Evolutionary conservation across 1,284 basidiomycete genomes (phyloP).

Genomic region (Cryptococcus wingfieldii): DNA sequence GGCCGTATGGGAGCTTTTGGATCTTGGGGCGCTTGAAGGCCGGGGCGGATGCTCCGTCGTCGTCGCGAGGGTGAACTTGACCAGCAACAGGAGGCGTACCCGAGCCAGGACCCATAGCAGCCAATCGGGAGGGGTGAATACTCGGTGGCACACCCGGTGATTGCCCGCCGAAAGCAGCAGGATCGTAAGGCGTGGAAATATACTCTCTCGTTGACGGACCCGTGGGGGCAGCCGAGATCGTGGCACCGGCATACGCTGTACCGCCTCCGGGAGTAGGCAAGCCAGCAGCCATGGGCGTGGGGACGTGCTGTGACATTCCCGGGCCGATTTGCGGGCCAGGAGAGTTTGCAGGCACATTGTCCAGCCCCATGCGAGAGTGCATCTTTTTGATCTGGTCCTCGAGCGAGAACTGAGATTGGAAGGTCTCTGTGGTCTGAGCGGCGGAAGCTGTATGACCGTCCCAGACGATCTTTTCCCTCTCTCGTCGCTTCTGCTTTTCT

Average conservation of each 20-base stretch:
- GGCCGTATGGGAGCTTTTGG: conserved; percentile 72
- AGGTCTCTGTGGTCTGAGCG: conserved; percentile 79
- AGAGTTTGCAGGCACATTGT: conserved; percentile 10
- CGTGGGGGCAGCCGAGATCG: conserved; percentile 47
- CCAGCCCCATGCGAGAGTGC: conserved; percentile 63
- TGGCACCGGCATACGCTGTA: conserved; percentile 38
- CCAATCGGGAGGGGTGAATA: conserved; percentile 27
- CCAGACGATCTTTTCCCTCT: conserved; percentile 90
- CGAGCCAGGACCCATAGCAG: conserved; percentile 15
- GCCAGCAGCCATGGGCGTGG: conserved; percentile 31
- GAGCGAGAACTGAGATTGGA: conserved; percentile 81
- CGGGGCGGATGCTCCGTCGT: conserved; percentile 53
- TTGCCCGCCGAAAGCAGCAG: conserved; percentile 29
- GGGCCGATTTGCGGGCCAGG: conserved; percentile 27
- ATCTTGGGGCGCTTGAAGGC: conserved; percentile 71
- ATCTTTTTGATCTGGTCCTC: conserved; percentile 94
- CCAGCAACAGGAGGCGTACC: conserved; percentile 22
- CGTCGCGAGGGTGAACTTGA: conserved; percentile 41
- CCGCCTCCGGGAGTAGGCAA: conserved; percentile 46
- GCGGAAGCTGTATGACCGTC: conserved; percentile 91
- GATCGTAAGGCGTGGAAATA: conserved; percentile 51
- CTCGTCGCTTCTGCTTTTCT: conserved; percentile 68
- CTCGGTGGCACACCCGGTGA: conserved; percentile 12
- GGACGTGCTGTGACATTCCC: conserved; percentile 23
- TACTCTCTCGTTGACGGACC: conserved; percentile 31